Evolutionary conservation across 768 basidiomycete species (phyloP), one percentile per base, ranked within the genome.

Genomic region (Clitopilus hobsonii): DNA sequence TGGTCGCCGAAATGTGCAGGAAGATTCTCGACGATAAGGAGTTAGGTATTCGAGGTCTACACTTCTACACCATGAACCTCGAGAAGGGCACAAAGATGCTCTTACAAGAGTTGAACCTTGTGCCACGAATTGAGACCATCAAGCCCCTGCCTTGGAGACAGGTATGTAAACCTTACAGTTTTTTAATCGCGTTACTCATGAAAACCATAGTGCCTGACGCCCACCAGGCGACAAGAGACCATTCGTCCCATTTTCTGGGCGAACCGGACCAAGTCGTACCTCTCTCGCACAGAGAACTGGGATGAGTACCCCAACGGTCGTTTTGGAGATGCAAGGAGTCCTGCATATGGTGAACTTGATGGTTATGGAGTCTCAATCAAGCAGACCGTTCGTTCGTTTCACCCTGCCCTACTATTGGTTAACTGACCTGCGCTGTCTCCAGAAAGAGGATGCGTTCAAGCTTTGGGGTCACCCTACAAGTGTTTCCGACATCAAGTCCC

Each of bases 211-310:
- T 93, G 86, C 18, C 89, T 98, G 61, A 98, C 96, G 1, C 94
- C 95, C 18, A 91, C 81, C 65, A 82, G 97, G 55, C 88, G 96
- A 50, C 78, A 84, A 60, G 97, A 99, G 72, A 88, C 83, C 49
- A 98, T 96, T 59, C 88, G 97, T 28, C 97, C 97, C 2, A 98
- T 99, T 66, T 98, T 98, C 77, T 98, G 96, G 95, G 94, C 97
- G 11, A 98, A 99, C 73, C 81, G 96, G 32, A 83, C 94, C 30
- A 90, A 94, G 66, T 97, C 94, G 1, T 98, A 98, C 68, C 77
- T 98, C 47, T 91, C 91, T 6, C 88, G 96, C 53, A 98, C 97
- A 13, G 94, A 97, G 67, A 92, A 97, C 66, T 99, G 97, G 97
- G 97, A 99, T 67, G 96, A 98, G 68, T 98, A 97, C 70, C 97